Base-by-base conservation (phyloP, 768 basidiomycete genomes). In the Suillus spraguei region DNA sequence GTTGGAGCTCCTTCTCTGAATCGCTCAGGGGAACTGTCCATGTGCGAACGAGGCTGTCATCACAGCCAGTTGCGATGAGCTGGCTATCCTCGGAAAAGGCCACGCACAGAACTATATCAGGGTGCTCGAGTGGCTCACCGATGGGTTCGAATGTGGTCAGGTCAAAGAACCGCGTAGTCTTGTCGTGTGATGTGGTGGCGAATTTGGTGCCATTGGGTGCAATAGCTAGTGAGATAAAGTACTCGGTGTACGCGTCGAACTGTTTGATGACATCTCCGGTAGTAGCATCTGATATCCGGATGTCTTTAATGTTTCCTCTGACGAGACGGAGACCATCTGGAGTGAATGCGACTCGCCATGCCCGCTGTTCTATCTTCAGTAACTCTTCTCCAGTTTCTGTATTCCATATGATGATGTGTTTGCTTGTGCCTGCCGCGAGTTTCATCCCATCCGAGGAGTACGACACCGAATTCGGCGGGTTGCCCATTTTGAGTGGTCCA, bases 341-440 rank as follows among this genome's bases (percentile, higher is more conserved):
- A 50, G 49, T 50, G 24, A 50, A 50, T 50, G 24, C 24, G 14
- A 50, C 7, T 50, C 7, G 0, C 0, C 0, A 28, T 50, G 49
- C 49, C 24, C 24, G 49, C 24, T 50, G 49, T 16, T 50, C 24
- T 50, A 50, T 50, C 17, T 50, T 50, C 3, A 50, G 24, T 13
- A 59, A 5, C 32, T 59, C 56, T 32, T 59, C 3, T 24, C 38
- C 56, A 1, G 4, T 39, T 24, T 2, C 2, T 24, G 38, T 11
- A 22, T 59, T 36, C 56, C 56, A 59, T 17, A 59, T 8, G 20
- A 38, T 59, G 56, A 59, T 64, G 11, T 42, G n/a, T 36, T 64
- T 35, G 0, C 11, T 5, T 2, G 66, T 60, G 42, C 59, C 62
- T 22, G 63, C 63, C 35, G 60, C 60, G 10, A 68, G 35, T 50